Evolutionary conservation across 352 stramenopile species (phyloP), one percentile per base, ranked within the genome.

Genomic region (Phytophthora sp.): DNA sequence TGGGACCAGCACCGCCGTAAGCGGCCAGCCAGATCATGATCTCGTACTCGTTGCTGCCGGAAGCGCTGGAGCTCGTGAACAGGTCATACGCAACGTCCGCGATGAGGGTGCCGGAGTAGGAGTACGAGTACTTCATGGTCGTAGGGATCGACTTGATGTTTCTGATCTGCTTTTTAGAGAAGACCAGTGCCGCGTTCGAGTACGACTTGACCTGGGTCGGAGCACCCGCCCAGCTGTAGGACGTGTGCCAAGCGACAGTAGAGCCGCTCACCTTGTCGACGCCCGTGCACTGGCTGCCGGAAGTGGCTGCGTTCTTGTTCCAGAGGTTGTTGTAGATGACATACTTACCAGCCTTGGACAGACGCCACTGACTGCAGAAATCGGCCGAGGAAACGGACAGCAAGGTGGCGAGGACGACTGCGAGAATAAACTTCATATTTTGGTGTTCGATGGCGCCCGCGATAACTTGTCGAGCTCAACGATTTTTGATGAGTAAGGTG

Each of bases 241-340:
- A 52, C 1, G 71, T 79, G 66, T 79, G 71, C 66, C 71, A 79
- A 17, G 66, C 42, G 41, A 79, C 41, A 7, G 62, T 68, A 39
- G 49, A 64, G 41, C 66, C 62, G 31, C 30, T 66, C 13, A 50
- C 28, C 18, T 27, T 69, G 58, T 74, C 58, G 9, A 76, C 54
- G 12, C 71, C 71, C 20, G 71, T 79, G 62, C 71, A 79, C 48
- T 79, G 71, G 41, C 59, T 74, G 54, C 71, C 71, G 15, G 66
- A 72, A 0, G 66, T 69, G 30, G 62, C 62, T 6, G 54, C 15
- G 32, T 48, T 54, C 21, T 50, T 27, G 54, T 62, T 62, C 71
- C 71, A 76, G n/a, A 74, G 55, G 35, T 76, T 64, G 59, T 79
- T 79, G 66, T 79, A 76, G 17, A 77, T 26, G 55, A 76, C 69